Evolutionary conservation across 192 early-diverging fungal species (phyloP), one percentile per base, ranked within the genome.

Genomic region (Mortierella antarctica): DNA sequence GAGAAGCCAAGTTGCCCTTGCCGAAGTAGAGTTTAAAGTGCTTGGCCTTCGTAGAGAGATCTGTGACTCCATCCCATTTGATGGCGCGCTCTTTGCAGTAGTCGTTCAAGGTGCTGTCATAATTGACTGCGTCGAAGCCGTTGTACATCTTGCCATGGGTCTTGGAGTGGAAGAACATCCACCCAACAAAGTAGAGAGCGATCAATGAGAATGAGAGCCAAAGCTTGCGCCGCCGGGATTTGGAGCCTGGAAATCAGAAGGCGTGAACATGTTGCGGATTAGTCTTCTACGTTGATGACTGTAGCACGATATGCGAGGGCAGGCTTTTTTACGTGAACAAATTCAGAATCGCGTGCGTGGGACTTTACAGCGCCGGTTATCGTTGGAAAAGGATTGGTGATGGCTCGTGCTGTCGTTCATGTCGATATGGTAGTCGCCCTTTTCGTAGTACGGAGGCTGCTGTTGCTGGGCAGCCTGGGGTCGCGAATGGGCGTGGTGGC

Each of bases 11-110:
- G 9, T 56, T 47, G 42, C 76, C 76, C 8, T 56, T 20, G 0
- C 76, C 69, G 31, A 70, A 55, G 2, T 47, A 47, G 8, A 79
- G 63, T 0, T 56, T 14, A n/a, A 79, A 67, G 41, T 71, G 65
- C n/a, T 56, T 39, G 9, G 65, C 63, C 0, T 57, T 40, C 8
- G 64, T 71, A 5, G 48, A 17, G 51, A 79, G 67, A 9, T 10
- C 49, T 6, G 61, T 65, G 15, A 68, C 67, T 1, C 62, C 67
- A 14, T 67, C 57, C 68, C 69, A 79, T 1, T 60, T 47, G 23
- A 66, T 42, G 8, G 57, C 21, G 18, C 60, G 41, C 11, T 61
- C 50, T 9, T 20, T 14, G 47, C 71, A 73, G 5, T 15, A 1
- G 14, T n/a, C 7, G 53, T n/a, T 56, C 23, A 46, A n/a, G 48